These are phyloP conservation scores for Tuber brumale DNA, from an alignment of 495 filamentous ascomycete genomes.

Conservation along the genomic window DNA sequence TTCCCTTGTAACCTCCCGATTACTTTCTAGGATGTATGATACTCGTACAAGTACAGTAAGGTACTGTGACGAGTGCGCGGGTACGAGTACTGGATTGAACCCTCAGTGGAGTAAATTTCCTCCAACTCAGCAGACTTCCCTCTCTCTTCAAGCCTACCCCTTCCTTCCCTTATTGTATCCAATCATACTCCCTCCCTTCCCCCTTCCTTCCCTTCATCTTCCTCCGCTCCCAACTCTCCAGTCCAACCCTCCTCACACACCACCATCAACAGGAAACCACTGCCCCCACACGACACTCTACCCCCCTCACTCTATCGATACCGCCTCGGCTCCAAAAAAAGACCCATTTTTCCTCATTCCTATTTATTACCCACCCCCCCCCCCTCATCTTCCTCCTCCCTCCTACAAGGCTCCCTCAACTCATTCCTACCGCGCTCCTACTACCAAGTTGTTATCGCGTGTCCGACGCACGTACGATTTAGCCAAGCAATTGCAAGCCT, in stretches of 20 bases:
- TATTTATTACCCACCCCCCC: not conserved
- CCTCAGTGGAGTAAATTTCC: not conserved
- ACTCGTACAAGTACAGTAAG: not conserved
- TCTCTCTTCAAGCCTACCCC: not conserved
- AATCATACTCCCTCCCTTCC: not conserved
- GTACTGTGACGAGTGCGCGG: not conserved
- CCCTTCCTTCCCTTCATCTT: not conserved
- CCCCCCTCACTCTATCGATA: conserved; percentile 1
- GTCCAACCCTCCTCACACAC: not conserved
- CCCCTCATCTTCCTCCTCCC: not conserved
- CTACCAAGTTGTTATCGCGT: not conserved
- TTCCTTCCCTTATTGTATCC: not conserved
- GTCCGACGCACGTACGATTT: not conserved
- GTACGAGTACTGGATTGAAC: not conserved
- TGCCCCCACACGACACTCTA: not conserved
- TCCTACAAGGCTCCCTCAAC: not conserved
- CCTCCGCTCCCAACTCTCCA: not conserved
- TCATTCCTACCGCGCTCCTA: not conserved
- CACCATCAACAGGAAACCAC: not conserved
- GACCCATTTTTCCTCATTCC: not conserved
- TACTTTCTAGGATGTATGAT: not conserved
- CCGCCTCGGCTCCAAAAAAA: not conserved
- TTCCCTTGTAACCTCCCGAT: not conserved
- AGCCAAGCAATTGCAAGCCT: not conserved
- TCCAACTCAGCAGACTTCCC: not conserved